Conservation (phyloP, 1,139 yeast genomes). For the Hyphopichia pseudoburtonii region DNA sequence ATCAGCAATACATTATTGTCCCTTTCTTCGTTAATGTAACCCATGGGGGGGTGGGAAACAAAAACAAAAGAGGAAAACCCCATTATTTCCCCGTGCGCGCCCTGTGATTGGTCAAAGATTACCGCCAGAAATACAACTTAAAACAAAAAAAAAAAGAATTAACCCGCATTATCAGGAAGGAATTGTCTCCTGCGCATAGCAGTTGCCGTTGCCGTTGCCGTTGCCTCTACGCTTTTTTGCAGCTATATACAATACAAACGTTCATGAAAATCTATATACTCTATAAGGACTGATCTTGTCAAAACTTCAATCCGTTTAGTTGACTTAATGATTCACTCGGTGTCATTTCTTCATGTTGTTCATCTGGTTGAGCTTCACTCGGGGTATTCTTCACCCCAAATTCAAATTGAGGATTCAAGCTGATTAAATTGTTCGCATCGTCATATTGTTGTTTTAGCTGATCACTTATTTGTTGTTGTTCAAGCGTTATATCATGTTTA, state of each 20-base stretch:
- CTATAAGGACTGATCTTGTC: no score
- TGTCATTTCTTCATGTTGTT: not conserved
- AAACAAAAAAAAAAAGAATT: no score
- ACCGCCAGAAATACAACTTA: no score
- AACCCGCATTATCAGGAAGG: no score
- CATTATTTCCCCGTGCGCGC: not conserved
- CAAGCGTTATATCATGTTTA: constrained; percentile 16
- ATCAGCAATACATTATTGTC: no score
- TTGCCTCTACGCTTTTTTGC: no score
- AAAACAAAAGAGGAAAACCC: not conserved
- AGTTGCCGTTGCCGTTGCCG: no score
- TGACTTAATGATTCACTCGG: constrained; percentile 3
- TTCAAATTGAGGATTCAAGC: not conserved
- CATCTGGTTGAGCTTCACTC: not conserved
- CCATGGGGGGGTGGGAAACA: not conserved
- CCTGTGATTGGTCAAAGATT: not conserved
- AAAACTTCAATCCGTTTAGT: constrained; percentile 1
- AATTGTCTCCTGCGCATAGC: no score
- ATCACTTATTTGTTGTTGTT: constrained; percentile 14
- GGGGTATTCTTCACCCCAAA: not conserved
- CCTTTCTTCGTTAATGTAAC: no score
- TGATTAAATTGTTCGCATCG: not conserved
- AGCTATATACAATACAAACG: no score
- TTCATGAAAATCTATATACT: no score
- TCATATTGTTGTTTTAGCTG: not conserved